Evolutionary conservation across 2,329 filamentous ascomycete species (phyloP).

Genomic region (Uncinocarpus reesii): DNA sequence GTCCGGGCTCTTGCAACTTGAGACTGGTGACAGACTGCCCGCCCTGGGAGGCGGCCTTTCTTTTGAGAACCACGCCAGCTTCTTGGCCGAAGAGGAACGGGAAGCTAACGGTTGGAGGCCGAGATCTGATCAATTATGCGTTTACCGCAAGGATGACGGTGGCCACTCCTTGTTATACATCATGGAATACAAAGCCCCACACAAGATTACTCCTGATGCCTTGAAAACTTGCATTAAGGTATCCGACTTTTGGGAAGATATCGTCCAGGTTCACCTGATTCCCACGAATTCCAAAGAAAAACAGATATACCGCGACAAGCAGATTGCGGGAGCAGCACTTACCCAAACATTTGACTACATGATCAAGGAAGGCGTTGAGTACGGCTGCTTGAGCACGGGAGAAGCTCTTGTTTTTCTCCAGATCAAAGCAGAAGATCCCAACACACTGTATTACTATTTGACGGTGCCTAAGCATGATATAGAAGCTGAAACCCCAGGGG

Average conservation of each 20-base stretch:
- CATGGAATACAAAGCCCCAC: constrained; percentile 11
- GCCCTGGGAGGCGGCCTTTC: background rate
- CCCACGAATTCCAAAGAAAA: background rate
- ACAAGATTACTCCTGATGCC: constrained; percentile 2
- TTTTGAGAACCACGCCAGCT: constrained; percentile 8
- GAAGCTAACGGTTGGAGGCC: background rate
- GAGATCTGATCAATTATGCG: constrained; percentile 4
- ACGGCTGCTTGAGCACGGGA: constrained; percentile 9
- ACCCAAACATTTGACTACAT: constrained; percentile 13
- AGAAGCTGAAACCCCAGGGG: background rate
- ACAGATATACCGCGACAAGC: background rate
- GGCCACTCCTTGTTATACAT: constrained; percentile 1
- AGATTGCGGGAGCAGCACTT: constrained; percentile 3
- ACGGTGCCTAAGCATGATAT: constrained; percentile 4
- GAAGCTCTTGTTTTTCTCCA: constrained; percentile 5
- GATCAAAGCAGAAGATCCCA: constrained; percentile 6
- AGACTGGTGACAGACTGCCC: background rate
- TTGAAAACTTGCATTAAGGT: background rate
- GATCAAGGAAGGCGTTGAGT: constrained; percentile 11
- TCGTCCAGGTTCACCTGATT: constrained; percentile 7
- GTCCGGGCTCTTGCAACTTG: background rate
- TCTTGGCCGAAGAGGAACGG: background rate
- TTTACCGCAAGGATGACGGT: background rate
- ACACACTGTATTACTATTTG: constrained; percentile 7
- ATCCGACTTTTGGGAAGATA: constrained; percentile 9